Base-by-base conservation (phyloP, 2,329 filamentous ascomycete genomes). In the Beauveria sp. region DNA sequence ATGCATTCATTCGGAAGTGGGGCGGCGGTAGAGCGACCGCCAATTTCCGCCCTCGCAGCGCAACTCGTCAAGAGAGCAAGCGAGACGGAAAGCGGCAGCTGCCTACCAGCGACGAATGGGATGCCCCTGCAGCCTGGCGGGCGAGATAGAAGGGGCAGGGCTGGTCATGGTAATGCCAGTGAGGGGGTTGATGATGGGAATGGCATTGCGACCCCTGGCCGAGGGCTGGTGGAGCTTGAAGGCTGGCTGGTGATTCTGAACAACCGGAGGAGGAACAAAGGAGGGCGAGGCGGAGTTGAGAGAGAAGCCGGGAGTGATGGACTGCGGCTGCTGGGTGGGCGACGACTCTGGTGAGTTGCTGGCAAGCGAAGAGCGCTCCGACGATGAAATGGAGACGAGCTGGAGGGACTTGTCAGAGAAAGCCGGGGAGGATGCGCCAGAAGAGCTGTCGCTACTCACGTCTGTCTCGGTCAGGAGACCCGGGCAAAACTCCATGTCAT, bases 401-500 rank as follows among this genome's bases (percentile, higher is more conserved):
- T 97, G 78, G 65, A 65, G 64, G 62, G 71, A 73, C 68, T 77
- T 65, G 70, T 75, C 67, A 74, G 71, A 69, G 59, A 63, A 62
- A 58, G 60, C 57, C 41, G 63, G 62, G 48, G 64, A 62, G 50
- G 62, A 66, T 58, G 60, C 64, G 52, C 37, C 52, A 51, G 61
- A 59, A 18, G 54, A 48, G 30, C 43, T 48, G 51, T 56, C 55
- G 34, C 55, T 67, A 84, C 83, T 83, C 86, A 96, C 92, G 85
- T 96, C 92, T 76, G 84, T 92, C 77, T 97, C 92, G 41, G 92
- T 96, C 79, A 97, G 80, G 68, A 97, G 84, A 73, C 88, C 87
- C 65, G 93, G 93, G 77, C 92, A 97, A 76, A 97, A 97, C 75
- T 96, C 89, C 77, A 96, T 83, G 73, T 97, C 93, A 73, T 97